A percentile compares a stretch with the other conserved stretches of the same genome.
Evolutionary conservation across 2,329 filamentous ascomycete genomes (phyloP).

Genomic region (Phyllosticta citriasiana): DNA sequence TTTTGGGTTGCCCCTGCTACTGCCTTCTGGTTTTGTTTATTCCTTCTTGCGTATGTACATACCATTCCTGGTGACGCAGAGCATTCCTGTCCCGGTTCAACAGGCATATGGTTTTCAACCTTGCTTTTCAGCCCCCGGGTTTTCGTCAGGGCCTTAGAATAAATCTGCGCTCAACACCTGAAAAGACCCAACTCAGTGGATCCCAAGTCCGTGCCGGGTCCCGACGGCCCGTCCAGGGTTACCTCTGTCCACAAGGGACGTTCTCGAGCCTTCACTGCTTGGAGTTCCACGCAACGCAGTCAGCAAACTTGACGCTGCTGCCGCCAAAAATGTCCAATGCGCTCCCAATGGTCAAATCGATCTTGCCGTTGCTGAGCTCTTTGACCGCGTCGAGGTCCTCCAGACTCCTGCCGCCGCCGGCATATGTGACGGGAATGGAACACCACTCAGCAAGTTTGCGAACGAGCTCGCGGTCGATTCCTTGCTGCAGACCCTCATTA

Average conservation of each 20-base stretch:
- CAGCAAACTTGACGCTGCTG: slow-evolving; percentile 71
- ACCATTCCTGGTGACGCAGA: too few species aligned
- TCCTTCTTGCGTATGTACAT: too few species aligned
- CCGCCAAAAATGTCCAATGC: slow-evolving; percentile 95
- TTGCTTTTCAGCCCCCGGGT: too few species aligned
- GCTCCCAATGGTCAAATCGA: slow-evolving; percentile 93
- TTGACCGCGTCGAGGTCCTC: slow-evolving; percentile 77
- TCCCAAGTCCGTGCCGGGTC: too few species aligned
- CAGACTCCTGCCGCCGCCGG: slow-evolving; percentile 77
- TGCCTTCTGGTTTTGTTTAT: too few species aligned
- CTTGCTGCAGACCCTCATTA: slow-evolving; percentile 85
- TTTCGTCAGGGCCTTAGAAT: too few species aligned
- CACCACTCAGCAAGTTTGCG: slow-evolving; percentile 72
- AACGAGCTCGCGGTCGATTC: slow-evolving; percentile 81
- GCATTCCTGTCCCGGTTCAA: too few species aligned
- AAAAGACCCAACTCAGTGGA: too few species aligned
- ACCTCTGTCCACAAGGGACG: not conserved
- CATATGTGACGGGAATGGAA: slow-evolving; percentile 87
- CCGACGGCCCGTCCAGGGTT: not conserved
- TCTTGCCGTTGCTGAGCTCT: slow-evolving; percentile 63
- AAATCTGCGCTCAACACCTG: too few species aligned
- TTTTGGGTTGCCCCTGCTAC: too few species aligned
- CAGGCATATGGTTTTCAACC: too few species aligned
- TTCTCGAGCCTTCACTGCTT: not conserved
- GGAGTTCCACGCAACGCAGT: slow-evolving; percentile 80